A percentile compares a stretch with the other conserved stretches of the same genome.
Conservation (phyloP, 129 eudicot species). For the Smallanthus sonchifolius region DNA sequence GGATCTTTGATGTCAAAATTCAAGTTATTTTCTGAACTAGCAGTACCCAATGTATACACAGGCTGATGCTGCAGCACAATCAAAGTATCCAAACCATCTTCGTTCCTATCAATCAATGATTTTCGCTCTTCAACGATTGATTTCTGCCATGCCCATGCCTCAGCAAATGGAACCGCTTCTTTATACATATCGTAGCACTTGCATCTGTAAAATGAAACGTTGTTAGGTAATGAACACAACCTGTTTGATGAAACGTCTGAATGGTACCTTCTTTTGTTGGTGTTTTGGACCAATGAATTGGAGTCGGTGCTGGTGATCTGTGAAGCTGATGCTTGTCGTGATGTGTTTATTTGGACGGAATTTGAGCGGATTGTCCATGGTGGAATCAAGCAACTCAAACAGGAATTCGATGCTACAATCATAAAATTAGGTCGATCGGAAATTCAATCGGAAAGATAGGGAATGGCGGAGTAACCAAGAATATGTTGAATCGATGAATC, state of each 20-base stretch:
- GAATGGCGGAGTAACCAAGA: background rate
- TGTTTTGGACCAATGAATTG: conserved; percentile 6
- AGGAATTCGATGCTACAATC: background rate
- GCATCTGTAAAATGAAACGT: conserved; percentile 42
- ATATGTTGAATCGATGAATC: background rate
- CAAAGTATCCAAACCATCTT: conserved; percentile 56
- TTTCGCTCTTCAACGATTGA: conserved; percentile 59
- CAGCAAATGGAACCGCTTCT: conserved; percentile 57
- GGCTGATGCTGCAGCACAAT: conserved; percentile 79
- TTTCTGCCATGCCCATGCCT: conserved; percentile 89
- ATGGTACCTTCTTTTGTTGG: conserved; percentile 42
- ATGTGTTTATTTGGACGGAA: background rate
- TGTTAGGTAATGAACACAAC: conserved; percentile 4
- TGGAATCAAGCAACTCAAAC: conserved; percentile 16
- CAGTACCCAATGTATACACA: conserved; percentile 91
- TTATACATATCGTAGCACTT: conserved; percentile 63
- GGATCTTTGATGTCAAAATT: conserved; percentile 55
- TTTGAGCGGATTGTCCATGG: conserved; percentile 18
- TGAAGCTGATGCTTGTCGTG: conserved; percentile 4
- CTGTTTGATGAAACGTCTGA: conserved; percentile 26
- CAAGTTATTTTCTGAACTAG: conserved; percentile 59
- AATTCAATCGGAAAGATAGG: background rate
- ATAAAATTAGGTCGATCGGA: background rate
- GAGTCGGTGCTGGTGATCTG: conserved; percentile 1
- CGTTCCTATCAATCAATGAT: conserved; percentile 32